Base-by-base conservation (phyloP, 345 rosid genomes). In the Nasturtium officinale region DNA sequence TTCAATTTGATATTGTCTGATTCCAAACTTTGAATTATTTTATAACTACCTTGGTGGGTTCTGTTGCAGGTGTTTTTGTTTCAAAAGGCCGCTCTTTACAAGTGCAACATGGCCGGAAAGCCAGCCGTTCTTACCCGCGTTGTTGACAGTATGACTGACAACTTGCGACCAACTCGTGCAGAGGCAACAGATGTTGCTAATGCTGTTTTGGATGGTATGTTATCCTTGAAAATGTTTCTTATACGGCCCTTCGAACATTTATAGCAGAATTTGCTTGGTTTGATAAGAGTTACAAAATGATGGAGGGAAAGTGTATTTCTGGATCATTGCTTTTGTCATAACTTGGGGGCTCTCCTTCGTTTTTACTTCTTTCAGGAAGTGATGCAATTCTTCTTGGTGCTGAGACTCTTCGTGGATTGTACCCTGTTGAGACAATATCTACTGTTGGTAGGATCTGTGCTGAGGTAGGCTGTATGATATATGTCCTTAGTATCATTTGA, bases 111-210 rank as follows among this genome's bases (percentile, higher is more conserved):
- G 96, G 96, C 88, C 56, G 97, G 97, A 77, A 95, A 95, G 81
- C 96, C 99, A 67, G 97, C 88, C 1, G 91, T 95, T 50, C 80
- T 95, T 43, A 90, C 90, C 51, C 93, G 96, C 72, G 96, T 91
- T 59, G 97, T 95, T 48, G 99, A 95, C 80, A 91, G 96, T 84
- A 91, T 95, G 99, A 90, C 97, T 23, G 96, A 85, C 75, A 95
- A 95, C 86, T 80, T 95, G 67, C 85, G 99, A 69, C 99, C 99
- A 78, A 95, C 98, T 74, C 99, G 99, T 56, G 99, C 99, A 37
- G 99, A 95, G 86, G 99, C 98, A 43, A 95, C 98, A 1, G 99
- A 95, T 87, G 94, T 91, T 83, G 99, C 99, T 65, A 90, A 95
- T 85, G 99, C 98, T 35, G 92, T 91, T 62, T 83, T 95, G 80